Percentiles rank a stretch among this genome's conserved stretches.
phyloP scores from a whole-genome alignment of 495 filamentous ascomycete species.

The Darksidea phi region DNA sequence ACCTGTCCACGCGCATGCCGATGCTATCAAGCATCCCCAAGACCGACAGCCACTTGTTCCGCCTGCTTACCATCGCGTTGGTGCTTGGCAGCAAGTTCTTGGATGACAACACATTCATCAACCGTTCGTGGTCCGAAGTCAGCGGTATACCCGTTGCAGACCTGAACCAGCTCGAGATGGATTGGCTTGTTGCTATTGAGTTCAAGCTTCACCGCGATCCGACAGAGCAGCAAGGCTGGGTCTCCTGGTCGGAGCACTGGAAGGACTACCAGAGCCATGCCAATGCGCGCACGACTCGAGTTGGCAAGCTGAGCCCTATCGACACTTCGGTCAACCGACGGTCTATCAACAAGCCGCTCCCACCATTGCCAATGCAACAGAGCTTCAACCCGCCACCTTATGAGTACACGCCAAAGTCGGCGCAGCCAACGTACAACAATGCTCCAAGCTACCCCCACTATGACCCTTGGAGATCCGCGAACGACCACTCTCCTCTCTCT shows the following conservation, averaged over 20 bases:
- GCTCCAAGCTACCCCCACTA: conserved; percentile 38
- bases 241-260: conserved; percentile 82
- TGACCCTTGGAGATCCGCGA: conserved; percentile 55
- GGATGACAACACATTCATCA: conserved; percentile 99
- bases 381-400: conserved; percentile 29
- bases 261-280: conserved; percentile 69
- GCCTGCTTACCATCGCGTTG: conserved; percentile 84
- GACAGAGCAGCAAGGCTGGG: conserved; percentile 76
- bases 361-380: conserved; percentile 29
- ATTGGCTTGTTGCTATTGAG: conserved; percentile 82
- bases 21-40: conserved; percentile 64
- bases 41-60: conserved; percentile 72
- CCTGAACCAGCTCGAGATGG: conserved; percentile 84
- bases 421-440: conserved; percentile 27
- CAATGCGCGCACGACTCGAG: conserved; percentile 48
- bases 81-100: conserved; percentile 96
- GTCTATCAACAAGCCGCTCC: conserved; percentile 38
- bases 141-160: conserved; percentile 86
- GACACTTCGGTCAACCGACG: conserved; percentile 62
- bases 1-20: conserved; percentile 78
- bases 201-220: conserved; percentile 90
- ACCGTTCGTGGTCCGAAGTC: conserved; percentile 97
- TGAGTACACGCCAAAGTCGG: conserved; percentile 32
- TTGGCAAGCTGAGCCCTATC: conserved; percentile 62
- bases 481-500: conserved; percentile 66